Base-by-base conservation (phyloP, 1,139 yeast species). In the Saccharomycopsis hybrid region DNA sequence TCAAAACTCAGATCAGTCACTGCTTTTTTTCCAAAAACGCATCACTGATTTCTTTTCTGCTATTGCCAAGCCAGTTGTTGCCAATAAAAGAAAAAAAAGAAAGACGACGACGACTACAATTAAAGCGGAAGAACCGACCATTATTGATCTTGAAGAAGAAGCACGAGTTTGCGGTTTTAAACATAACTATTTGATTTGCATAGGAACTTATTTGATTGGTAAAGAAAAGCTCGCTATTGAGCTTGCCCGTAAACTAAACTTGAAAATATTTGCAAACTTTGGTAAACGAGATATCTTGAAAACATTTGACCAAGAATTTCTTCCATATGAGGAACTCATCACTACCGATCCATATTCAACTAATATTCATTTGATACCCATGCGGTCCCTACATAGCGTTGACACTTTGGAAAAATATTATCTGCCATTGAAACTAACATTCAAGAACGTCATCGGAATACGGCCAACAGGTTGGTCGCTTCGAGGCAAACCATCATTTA, bases 191-290 rank as follows among this genome's bases (percentile, higher is more conserved):
- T 69, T 89, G 52, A 77, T 86, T 5, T 69, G 86, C 27, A 82
- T 92, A n/a, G 97, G 97, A 0, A 83, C 96, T 0, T 92, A 92
- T 63, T 77, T 90, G 1, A 88, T 92, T 41, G 97, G 98, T 1
- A 92, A 92, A 62, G 98, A 92, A 62, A 76, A 82, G 52, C 64
- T 92, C 30, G 97, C 96, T 0, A 66, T 87, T 7, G 71, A 78
- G 1, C 72, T 87, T 33, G 92, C 90, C 60, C 66, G 74, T 43
- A 61, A 62, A n/a, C 62, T 87, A 18, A 62, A 68, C 1, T 75
- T 73, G 60, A 81, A 63, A 68, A 82, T 69, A 58, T 83, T 72
- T 67, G 77, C 74, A 57, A 70, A 62, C 8, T 65, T 69, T 30
- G 68, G 75, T 48, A 74, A 85, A 56, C 70, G 72, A 40, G 70